Base-by-base conservation (phyloP, 75 land plant species). In the Pinus tabuliformis region DNA sequence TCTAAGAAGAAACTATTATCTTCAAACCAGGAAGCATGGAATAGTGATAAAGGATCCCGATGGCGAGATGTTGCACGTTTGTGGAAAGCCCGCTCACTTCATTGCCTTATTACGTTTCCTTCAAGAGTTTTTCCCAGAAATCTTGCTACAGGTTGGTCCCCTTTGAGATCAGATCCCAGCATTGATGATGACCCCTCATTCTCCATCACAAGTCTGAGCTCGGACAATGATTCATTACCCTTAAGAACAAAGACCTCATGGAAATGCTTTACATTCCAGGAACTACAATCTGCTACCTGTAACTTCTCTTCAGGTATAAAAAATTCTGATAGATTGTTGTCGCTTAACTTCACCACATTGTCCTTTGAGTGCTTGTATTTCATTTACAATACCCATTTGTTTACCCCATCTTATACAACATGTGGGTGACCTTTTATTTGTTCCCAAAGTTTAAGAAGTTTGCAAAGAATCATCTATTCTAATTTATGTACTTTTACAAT, bases 61-160 rank as follows among this genome's bases (percentile, higher is more conserved):
- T 66, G 71, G 71, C 39, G 15, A 66, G 37, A 18, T 16, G 15
- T 66, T 66, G 71, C 71, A 16, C 71, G 17, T 39, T 36, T 66
- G 20, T 66, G 71, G 71, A 66, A 66, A 36, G 54, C 12, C 54
- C 62, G 62, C 62, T 60, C 20, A 18, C 62, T 60, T 9, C 20
- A 5, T 18, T 20, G 20, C n/a, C 62, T 60, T 20, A 60, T 0
- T 8, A 61, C 11, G 9, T 61, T n/a, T 61, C 71, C 42, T 17
- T 16, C 45, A 36, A 39, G 17, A 36, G 71, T 66, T 66, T 13
- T 66, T 66, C 45, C 16, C 39, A 66, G 71, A 66, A 66, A 66
- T 33, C 8, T 16, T 36, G 20, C 5, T 39, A 15, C 42, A 21
- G 39, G 20, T 37, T 66, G 71, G 71, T 66, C 71, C 20, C 8